phyloP scores from a whole-genome alignment of 164 flowering plant genomes.

The Umbilicus rupestris region DNA sequence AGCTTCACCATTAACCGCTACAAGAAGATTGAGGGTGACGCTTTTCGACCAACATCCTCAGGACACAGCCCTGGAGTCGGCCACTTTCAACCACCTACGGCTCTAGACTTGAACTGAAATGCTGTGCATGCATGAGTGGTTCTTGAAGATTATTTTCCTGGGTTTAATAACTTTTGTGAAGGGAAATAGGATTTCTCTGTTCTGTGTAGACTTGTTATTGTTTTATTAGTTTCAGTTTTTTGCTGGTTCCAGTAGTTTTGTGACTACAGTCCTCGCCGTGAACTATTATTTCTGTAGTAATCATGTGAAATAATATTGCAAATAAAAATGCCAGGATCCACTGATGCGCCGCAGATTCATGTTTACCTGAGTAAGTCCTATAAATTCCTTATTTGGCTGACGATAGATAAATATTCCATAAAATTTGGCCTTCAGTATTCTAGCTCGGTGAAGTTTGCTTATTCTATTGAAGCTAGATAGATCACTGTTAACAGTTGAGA shows the following conservation, averaged over 20 bases:
- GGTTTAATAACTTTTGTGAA: background rate
- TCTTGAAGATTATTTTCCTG: background rate
- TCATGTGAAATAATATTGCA: background rate
- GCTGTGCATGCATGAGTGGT: background rate
- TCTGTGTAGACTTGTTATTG: background rate
- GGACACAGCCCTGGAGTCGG: conserved; percentile 10
- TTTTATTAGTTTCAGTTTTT: background rate
- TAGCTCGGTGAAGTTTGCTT: background rate
- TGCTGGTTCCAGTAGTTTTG: background rate
- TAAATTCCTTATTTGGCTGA: background rate
- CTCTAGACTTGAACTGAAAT: background rate
- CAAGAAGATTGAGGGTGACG: conserved; percentile 4
- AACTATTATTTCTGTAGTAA: background rate
- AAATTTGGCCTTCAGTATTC: too few relatives aligned
- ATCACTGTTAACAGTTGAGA: background rate
- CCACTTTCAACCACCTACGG: conserved; percentile 5
- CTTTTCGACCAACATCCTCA: conserved; percentile 7
- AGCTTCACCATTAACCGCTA: conserved; percentile 3
- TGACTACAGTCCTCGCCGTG: background rate
- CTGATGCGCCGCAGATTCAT: background rate
- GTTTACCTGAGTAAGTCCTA: background rate
- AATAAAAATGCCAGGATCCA: background rate
- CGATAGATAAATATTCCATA: too few relatives aligned
- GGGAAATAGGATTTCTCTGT: background rate
- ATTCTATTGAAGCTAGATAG: background rate